Evolutionary conservation across 345 rosid species (phyloP).

Genomic region (Salix dunnii): DNA sequence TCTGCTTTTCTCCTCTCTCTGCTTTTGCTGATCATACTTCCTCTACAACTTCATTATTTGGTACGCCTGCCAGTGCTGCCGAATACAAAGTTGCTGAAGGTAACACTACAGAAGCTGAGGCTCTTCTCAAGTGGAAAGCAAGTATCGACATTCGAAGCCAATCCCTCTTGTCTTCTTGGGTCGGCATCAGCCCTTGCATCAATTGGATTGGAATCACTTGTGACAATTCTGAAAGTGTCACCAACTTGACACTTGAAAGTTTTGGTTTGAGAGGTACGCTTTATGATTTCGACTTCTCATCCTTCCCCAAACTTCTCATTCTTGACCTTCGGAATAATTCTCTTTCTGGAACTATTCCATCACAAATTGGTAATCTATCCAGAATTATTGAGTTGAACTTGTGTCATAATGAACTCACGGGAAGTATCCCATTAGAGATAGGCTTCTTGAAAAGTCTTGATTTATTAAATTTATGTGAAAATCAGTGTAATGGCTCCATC

Average conservation of each 20-base stretch:
- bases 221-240: background rate
- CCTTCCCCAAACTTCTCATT: conserved; percentile 1
- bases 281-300: background rate
- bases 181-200: background rate
- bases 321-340: background rate
- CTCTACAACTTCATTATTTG: too few species aligned
- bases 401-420: background rate
- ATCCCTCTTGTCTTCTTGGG: background rate
- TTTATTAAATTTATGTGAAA: background rate
- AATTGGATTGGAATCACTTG: background rate
- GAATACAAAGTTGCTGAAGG: too few species aligned
- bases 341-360: conserved; percentile 7
- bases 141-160: too few species aligned
- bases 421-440: background rate
- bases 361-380: background rate
- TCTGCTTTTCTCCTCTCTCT: too few species aligned
- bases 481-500: background rate
- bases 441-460: background rate
- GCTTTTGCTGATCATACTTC: too few species aligned
- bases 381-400: background rate
- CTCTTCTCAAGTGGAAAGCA: too few species aligned
- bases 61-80: too few species aligned
- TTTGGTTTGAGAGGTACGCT: conserved; percentile 4
- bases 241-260: background rate
- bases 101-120: too few species aligned